Evolutionary conservation across 352 stramenopile species (phyloP).

Genomic region (Phytophthora hibernalis): DNA sequence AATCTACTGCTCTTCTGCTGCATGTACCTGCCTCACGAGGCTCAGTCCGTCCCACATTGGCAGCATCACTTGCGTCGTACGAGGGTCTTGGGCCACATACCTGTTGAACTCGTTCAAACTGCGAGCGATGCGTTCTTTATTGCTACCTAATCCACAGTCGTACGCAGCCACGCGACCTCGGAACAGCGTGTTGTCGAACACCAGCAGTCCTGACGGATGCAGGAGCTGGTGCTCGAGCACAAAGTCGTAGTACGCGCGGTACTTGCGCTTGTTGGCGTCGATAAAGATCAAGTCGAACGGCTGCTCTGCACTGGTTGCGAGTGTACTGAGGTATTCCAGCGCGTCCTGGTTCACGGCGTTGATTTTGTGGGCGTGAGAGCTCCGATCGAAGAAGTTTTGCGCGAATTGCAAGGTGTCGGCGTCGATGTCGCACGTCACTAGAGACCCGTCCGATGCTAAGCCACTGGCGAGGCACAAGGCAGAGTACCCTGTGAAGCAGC

Average conservation of each 20-base stretch:
- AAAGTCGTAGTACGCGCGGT: constrained; percentile 89
- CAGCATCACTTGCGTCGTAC: constrained; percentile 86
- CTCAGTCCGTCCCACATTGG: constrained; percentile 93
- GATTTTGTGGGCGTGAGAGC: constrained; percentile 46
- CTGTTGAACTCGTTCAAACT: constrained; percentile 91
- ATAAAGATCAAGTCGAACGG: constrained; percentile 95
- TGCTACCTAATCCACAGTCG: constrained; percentile 43
- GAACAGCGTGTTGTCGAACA: constrained; percentile 96
- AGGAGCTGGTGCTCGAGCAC: constrained; percentile 78
- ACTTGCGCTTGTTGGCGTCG: constrained; percentile 94
- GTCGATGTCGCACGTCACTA: constrained; percentile 76
- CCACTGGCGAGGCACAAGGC: constrained; percentile 86
- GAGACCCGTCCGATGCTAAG: constrained; percentile 28
- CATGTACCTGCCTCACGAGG: constrained; percentile 39
- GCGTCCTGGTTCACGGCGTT: constrained; percentile 48
- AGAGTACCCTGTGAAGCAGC: constrained; percentile 95
- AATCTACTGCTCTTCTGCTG: neutral
- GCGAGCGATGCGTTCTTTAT: constrained; percentile 66
- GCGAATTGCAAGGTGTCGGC: constrained; percentile 56
- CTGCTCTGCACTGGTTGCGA: constrained; percentile 22
- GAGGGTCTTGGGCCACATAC: constrained; percentile 75
- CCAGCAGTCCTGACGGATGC: constrained; percentile 74
- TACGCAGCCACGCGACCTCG: constrained; percentile 89
- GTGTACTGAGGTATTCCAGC: constrained; percentile 45
- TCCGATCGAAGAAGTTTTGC: constrained; percentile 53